These are phyloP conservation scores for Aristolochia contorta DNA, from an alignment of 164 flowering plant species.

Conservation along the genomic window DNA sequence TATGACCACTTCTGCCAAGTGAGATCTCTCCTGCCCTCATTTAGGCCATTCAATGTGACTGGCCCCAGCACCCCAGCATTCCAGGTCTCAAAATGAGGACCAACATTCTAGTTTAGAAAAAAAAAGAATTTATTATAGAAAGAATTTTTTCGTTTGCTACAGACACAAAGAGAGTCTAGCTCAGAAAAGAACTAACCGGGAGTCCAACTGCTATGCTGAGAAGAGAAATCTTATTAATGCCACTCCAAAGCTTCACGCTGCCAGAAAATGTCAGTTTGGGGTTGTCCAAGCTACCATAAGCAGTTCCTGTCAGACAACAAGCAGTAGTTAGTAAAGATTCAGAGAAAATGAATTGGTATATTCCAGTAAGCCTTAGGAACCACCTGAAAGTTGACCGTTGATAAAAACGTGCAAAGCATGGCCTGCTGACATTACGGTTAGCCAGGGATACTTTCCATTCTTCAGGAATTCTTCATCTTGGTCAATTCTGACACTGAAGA, in stretches of 20 bases:
- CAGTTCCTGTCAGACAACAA: constrained; percentile 41
- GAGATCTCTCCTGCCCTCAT: constrained; percentile 70
- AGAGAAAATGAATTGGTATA: not conserved
- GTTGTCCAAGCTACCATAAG: constrained; percentile 53
- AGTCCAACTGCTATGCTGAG: constrained; percentile 85
- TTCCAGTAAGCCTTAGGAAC: not conserved
- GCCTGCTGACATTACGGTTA: constrained; percentile 77
- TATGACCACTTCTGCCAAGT: constrained; percentile 85
- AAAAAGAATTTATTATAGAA: not conserved
- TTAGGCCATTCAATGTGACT: constrained; percentile 63
- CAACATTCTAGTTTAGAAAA: constrained; percentile 56
- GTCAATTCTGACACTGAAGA: constrained; percentile 49
- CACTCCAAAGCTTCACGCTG: constrained; percentile 49
- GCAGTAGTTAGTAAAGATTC: not conserved
- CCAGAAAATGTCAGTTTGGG: constrained; percentile 62
- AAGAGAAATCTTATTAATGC: constrained; percentile 73
- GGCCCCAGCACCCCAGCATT: constrained; percentile 98
- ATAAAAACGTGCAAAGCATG: constrained; percentile 84
- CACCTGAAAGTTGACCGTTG: constrained; percentile 71
- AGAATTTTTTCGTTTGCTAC: not conserved
- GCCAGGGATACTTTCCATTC: constrained; percentile 51
- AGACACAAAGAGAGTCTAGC: not conserved
- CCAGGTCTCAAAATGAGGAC: constrained; percentile 77
- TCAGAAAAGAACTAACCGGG: constrained; percentile 50
- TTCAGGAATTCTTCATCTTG: constrained; percentile 57